Base-by-base conservation (phyloP, 805 yeast genomes). In the Candida germanica region DNA sequence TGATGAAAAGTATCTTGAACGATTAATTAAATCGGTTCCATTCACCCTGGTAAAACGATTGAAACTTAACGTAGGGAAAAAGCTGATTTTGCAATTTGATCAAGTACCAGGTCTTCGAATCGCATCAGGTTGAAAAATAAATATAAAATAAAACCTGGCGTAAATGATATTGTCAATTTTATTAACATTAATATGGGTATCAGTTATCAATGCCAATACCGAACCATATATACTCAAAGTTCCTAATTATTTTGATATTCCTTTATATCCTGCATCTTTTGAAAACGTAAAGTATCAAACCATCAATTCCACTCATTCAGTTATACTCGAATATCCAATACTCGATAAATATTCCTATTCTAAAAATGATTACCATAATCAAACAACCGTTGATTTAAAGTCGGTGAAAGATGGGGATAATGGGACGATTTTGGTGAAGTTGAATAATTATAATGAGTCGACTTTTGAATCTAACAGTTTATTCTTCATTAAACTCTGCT, bases 201-300 rank as follows among this genome's bases (percentile, higher is more conserved):
- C 21, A 7, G 20, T 11, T 19, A 29, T 38, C 5, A 21, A 36
- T 25, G 70, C 66, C 20, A 67, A 67, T 34, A 67, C 73, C 1
- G 73, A 67, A 40, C 54, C 68, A 1, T 46, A 51, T 18, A 33
- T 61, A 12, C 29, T 64, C 20, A 35, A 39, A 23, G 43, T 66
- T 0, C 72, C 72, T 0, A 51, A 59, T 22, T 58, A 64, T 45
- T 67, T 54, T 44, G 51, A 61, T 27, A 52, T 64, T 9, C 64
- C 66, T 3, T 21, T 17, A 36, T 13, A 26, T 22, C 10, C 20
- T 25, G 17, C 13, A 15, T 16, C 34, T 2, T 17, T 54, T 19
- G 56, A 58, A 31, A 30, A 39, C 2, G 48, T 64, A 5, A 52
- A 53, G 11, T 11, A 21, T 24, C 14, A 17, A 16, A 14, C 35